phyloP scores from a whole-genome alignment of 1,284 basidiomycete genomes.

The Pseudozyma sp. region DNA sequence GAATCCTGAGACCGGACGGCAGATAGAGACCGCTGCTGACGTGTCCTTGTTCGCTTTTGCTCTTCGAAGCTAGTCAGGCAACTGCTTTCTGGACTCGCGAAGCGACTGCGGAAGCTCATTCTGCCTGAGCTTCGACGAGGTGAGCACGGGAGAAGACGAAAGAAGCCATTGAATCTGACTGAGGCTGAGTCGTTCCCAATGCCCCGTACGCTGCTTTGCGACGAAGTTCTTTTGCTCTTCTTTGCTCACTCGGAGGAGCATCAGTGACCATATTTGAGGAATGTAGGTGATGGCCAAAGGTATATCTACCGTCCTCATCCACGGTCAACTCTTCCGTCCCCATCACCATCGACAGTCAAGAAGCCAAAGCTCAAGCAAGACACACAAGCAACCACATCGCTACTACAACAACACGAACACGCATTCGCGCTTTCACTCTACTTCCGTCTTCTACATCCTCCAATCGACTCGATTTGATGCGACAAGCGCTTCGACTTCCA shows the following conservation, averaged over 20 bases:
- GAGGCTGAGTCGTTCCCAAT: no score
- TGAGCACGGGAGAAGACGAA: no score
- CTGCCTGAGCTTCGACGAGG: no score
- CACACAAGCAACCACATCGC: not conserved
- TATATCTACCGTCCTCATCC: constrained; percentile 12
- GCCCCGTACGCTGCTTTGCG: not conserved
- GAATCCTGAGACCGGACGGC: not conserved
- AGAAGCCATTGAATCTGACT: no score
- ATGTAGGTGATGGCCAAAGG: constrained; percentile 1
- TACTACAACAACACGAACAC: not conserved
- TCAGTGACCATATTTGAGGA: not conserved
- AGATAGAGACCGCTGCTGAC: not conserved
- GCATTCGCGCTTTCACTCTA: not conserved
- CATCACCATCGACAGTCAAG: constrained; percentile 1
- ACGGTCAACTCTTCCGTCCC: not conserved
- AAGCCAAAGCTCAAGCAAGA: constrained; percentile 1
- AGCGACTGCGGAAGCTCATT: no score
- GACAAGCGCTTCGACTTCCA: constrained; percentile 46
- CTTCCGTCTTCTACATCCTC: not conserved
- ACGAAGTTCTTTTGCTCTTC: not conserved
- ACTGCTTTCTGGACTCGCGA: no score
- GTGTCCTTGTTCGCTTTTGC: not conserved
- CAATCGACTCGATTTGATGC: constrained; percentile 26
- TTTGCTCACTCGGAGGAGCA: not conserved
- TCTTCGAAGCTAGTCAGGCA: no score